phyloP scores from a whole-genome alignment of 2,329 filamentous ascomycete genomes.

The Alternaria gaisen region DNA sequence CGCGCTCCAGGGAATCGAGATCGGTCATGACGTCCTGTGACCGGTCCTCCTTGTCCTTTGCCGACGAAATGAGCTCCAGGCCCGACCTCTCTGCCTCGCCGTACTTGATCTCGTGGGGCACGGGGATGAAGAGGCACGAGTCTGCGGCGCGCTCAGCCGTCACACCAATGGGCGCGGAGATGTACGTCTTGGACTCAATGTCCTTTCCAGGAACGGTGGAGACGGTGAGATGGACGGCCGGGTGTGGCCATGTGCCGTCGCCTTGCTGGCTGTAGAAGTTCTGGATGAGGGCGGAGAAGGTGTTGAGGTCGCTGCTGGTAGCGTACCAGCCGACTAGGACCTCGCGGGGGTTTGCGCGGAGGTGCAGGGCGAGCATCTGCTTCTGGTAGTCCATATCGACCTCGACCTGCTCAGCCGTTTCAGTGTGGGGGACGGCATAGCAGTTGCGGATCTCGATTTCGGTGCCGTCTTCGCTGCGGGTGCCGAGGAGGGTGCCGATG shows the following conservation, averaged over 20 bases:
- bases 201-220: constrained; percentile 88
- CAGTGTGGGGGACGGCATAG: constrained; percentile 98
- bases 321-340: constrained; percentile 98
- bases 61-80: constrained; percentile 83
- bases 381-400: constrained; percentile 99
- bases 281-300: constrained; percentile 97
- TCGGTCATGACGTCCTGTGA: constrained; percentile 80
- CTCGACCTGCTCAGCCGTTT: constrained; percentile 98
- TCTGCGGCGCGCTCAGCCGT: constrained; percentile 94
- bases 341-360: constrained; percentile 93
- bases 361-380: constrained; percentile 95
- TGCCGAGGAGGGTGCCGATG: constrained; percentile 93
- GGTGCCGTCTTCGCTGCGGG: constrained; percentile 93
- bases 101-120: constrained; percentile 93
- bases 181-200: constrained; percentile 92
- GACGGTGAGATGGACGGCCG: constrained; percentile 96
- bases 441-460: constrained; percentile 95
- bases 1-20: constrained; percentile 86
- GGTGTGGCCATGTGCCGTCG: constrained; percentile 95
- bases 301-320: constrained; percentile 95
- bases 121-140: constrained; percentile 96
- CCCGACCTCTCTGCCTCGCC: constrained; percentile 79
- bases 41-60: constrained; percentile 80
- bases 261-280: constrained; percentile 99
- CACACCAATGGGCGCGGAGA: constrained; percentile 92